A percentile compares a stretch with the other conserved stretches of the same genome.
Conservation (phyloP, 192 early-diverging fungal genomes). For the Oehlia diaphana region DNA sequence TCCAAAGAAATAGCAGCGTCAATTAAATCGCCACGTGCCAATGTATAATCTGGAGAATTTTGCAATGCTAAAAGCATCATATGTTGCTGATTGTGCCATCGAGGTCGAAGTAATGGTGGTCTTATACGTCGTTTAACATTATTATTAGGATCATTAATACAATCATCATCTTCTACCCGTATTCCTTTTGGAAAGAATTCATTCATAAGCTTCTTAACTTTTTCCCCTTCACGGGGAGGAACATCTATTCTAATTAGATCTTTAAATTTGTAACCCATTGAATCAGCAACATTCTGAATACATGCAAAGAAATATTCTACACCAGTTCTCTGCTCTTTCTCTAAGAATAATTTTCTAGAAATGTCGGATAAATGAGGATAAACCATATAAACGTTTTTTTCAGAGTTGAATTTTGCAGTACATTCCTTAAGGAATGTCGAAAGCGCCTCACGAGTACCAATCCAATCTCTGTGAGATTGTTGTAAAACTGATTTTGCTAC, state of each 20-base stretch:
- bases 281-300: conserved; percentile 6
- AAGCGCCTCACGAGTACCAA: conserved; percentile 15
- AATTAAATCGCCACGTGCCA: conserved; percentile 75
- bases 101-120: conserved; percentile 41
- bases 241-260: conserved; percentile 20
- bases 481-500: conserved; percentile 9
- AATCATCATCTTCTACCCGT: not conserved
- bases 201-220: not conserved
- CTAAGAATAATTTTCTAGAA: conserved; percentile 14
- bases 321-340: not conserved
- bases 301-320: conserved; percentile 18
- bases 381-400: conserved; percentile 15
- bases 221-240: not conserved
- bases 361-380: conserved; percentile 19
- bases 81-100: conserved; percentile 92
- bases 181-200: conserved; percentile 20
- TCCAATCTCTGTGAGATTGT: conserved; percentile 30
- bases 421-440: conserved; percentile 26
- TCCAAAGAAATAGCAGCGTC: conserved; percentile 75
- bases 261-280: conserved; percentile 7
- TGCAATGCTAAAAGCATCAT: conserved; percentile 80
- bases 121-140: no score
- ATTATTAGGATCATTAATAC: no score
- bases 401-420: conserved; percentile 20
- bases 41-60: conserved; percentile 62